A percentile compares a stretch with the other conserved stretches of the same genome.
phyloP scores from a whole-genome alignment of 176 grass and related monocot species.

The Oryza longistaminata region DNA sequence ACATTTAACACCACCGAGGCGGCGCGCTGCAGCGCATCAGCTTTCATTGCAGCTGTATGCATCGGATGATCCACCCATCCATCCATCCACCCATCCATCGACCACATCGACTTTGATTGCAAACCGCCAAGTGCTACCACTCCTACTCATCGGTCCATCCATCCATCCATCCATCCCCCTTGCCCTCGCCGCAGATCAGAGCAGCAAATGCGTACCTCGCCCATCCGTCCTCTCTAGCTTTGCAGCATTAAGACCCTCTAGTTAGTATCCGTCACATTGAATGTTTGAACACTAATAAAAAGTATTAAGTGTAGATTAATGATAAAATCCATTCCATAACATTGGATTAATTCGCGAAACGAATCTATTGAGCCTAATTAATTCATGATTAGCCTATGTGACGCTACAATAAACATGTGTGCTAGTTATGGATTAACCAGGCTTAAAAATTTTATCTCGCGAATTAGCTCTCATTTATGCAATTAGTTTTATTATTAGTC shows the following conservation, averaged over 20 bases:
- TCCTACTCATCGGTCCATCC: background rate
- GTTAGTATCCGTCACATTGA: too few relatives aligned
- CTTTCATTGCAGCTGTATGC: constrained; percentile 48
- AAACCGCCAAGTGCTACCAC: background rate
- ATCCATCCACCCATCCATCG: background rate
- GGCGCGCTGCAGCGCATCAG: background rate
- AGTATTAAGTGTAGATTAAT: too few relatives aligned
- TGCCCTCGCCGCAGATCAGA: background rate
- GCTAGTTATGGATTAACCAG: too few relatives aligned
- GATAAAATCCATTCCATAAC: too few relatives aligned
- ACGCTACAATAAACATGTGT: too few relatives aligned
- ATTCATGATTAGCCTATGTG: too few relatives aligned
- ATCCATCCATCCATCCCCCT: background rate
- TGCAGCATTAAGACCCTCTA: background rate
- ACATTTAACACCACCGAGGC: background rate
- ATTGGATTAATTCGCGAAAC: too few relatives aligned
- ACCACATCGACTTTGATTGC: constrained; percentile 35
- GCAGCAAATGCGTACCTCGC: background rate
- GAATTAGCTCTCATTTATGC: too few relatives aligned
- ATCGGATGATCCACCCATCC: constrained; percentile 19
- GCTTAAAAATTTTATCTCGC: too few relatives aligned
- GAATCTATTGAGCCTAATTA: too few relatives aligned
- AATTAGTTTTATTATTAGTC: too few relatives aligned
- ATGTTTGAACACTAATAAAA: too few relatives aligned
- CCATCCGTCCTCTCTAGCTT: background rate